A percentile compares a stretch with the other conserved stretches of the same genome.
Conservation (phyloP, 2,329 filamentous ascomycete genomes). For the Beauveria pseudobassiana region DNA sequence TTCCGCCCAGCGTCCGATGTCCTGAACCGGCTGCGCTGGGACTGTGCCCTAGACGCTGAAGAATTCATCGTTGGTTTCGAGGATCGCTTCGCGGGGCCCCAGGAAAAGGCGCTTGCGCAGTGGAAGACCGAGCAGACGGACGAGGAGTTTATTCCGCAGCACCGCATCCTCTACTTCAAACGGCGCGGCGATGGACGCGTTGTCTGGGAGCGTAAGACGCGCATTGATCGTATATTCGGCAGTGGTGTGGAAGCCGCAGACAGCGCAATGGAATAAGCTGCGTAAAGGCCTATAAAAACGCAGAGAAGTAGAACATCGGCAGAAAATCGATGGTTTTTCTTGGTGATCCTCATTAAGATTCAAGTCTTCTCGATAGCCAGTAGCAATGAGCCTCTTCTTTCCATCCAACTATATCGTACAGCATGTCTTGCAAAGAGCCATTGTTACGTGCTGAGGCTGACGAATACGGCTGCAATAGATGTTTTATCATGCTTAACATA, state of each 20-base stretch:
- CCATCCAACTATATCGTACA: slow-evolving; percentile 2
- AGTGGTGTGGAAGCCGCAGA: slow-evolving; percentile 32
- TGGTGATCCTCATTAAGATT: slow-evolving; percentile 1
- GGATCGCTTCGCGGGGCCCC: slow-evolving; percentile 49
- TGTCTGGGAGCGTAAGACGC: slow-evolving; percentile 50
- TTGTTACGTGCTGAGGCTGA: slow-evolving; percentile 36
- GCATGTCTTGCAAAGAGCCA: not conserved
- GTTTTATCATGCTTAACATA: slow-evolving; percentile 96
- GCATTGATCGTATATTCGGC: slow-evolving; percentile 49
- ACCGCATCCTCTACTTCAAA: slow-evolving; percentile 56
- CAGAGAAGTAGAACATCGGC: not conserved
- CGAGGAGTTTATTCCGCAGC: slow-evolving; percentile 60
- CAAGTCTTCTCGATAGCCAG: not conserved
- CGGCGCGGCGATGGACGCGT: slow-evolving; percentile 39
- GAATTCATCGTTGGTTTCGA: slow-evolving; percentile 55
- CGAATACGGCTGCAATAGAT: slow-evolving; percentile 61
- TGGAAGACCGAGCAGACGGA: slow-evolving; percentile 58
- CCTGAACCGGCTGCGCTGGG: slow-evolving; percentile 53
- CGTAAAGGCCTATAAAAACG: not conserved
- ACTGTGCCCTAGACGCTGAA: slow-evolving; percentile 41
- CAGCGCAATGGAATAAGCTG: no score
- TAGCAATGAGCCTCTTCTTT: not conserved
- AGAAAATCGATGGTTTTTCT: not conserved
- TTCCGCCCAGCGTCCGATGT: slow-evolving; percentile 52
- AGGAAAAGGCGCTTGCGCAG: slow-evolving; percentile 44